Conservation (phyloP, 2,329 filamentous ascomycete species). For the Tympanopsis confertula region DNA sequence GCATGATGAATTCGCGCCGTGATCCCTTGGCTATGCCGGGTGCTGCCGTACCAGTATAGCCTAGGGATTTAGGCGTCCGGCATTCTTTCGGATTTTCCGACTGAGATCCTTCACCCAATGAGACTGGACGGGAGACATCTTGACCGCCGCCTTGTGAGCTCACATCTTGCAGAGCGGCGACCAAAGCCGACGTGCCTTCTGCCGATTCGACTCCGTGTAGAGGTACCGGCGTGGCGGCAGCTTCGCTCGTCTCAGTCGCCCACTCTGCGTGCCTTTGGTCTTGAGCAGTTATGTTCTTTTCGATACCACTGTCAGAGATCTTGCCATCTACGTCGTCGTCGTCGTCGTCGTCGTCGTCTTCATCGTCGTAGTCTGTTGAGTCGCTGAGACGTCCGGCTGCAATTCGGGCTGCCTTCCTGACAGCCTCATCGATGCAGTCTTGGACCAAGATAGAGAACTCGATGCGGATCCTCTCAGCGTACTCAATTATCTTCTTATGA, state of each 20-base stretch:
- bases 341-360: not conserved
- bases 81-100: slow-evolving; percentile 86
- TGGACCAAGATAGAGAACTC: slow-evolving; percentile 90
- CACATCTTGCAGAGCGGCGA: not conserved
- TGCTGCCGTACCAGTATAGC: slow-evolving; percentile 43
- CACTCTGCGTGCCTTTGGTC: too few species aligned
- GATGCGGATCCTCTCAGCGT: slow-evolving; percentile 85
- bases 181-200: not conserved
- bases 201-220: not conserved
- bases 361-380: slow-evolving; percentile 50
- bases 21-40: slow-evolving; percentile 48
- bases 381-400: slow-evolving; percentile 76
- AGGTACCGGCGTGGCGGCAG: too few species aligned
- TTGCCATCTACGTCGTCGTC: not conserved
- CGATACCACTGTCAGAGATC: not conserved
- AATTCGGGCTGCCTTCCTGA: slow-evolving; percentile 80
- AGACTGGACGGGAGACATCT: slow-evolving; percentile 33
- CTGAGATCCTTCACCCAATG: slow-evolving; percentile 63
- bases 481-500: slow-evolving; percentile 86
- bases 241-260: not conserved
- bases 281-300: too few species aligned
- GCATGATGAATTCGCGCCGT: slow-evolving; percentile 66
- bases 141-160: slow-evolving; percentile 6
- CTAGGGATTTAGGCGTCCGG: slow-evolving; percentile 78
- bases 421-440: slow-evolving; percentile 85